Evolutionary conservation across 1,284 basidiomycete genomes (phyloP).

Genomic region (Mycosarcoma mackinlayi): DNA sequence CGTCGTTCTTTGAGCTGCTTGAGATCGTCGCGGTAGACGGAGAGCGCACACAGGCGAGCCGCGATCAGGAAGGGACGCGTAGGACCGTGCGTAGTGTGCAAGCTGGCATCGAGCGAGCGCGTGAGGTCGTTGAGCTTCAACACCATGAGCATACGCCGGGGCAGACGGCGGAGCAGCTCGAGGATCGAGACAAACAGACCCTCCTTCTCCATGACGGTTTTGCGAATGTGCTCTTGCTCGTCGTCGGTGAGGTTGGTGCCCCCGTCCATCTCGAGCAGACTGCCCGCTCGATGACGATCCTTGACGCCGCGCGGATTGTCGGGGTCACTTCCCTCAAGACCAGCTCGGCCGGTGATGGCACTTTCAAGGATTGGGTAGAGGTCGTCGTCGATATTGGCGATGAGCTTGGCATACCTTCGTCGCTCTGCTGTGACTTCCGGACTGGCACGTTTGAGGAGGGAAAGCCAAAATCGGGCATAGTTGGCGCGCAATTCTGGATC

Average conservation of each 20-base stretch:
- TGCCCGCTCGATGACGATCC: conserved; percentile 51
- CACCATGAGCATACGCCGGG: conserved; percentile 67
- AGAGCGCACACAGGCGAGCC: conserved; percentile 85
- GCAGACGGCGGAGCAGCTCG: conserved; percentile 62
- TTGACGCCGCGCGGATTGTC: conserved; percentile 63
- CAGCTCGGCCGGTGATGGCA: conserved; percentile 65
- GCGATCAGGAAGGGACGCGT: conserved; percentile 80
- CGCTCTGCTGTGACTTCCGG: conserved; percentile 59
- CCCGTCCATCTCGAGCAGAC: conserved; percentile 60
- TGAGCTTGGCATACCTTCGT: conserved; percentile 61
- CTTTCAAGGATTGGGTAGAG: conserved; percentile 67
- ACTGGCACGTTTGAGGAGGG: conserved; percentile 59
- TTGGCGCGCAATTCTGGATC: conserved; percentile 62
- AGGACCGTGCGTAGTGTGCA: conserved; percentile 72
- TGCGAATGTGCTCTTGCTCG: conserved; percentile 67
- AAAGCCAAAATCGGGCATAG: conserved; percentile 67
- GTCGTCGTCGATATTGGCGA: conserved; percentile 66
- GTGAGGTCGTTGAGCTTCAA: conserved; percentile 68
- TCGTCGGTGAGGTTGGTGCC: conserved; percentile 55
- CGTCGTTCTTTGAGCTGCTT: conserved; percentile 68
- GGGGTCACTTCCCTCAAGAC: conserved; percentile 65
- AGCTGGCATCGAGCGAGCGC: conserved; percentile 72
- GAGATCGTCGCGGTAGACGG: conserved; percentile 84
- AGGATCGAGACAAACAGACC: conserved; percentile 64
- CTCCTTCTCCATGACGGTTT: conserved; percentile 67